Evolutionary conservation across 2,329 filamentous ascomycete genomes (phyloP).

Genomic region (Diaporthe velutina): DNA sequence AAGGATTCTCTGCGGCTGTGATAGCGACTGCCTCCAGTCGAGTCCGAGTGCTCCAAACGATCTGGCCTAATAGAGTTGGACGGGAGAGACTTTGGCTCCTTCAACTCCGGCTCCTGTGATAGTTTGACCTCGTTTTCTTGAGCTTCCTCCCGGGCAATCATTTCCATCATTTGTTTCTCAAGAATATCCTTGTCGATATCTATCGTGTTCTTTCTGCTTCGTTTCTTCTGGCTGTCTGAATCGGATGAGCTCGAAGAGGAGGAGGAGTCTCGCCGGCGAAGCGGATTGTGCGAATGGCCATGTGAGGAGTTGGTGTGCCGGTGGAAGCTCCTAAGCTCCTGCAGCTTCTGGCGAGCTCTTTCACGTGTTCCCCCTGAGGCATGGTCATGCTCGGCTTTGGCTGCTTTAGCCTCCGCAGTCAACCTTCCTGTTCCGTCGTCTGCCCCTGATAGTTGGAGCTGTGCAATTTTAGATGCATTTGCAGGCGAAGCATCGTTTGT

Average conservation of each 20-base stretch:
- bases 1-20: conserved; percentile 54
- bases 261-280: conserved; percentile 65
- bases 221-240: conserved; percentile 62
- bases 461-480: neutral
- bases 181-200: conserved; percentile 65
- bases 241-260: conserved; percentile 72
- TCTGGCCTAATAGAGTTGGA: conserved; percentile 51
- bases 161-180: conserved; percentile 73
- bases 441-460: conserved; percentile 39
- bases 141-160: conserved; percentile 70
- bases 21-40: conserved; percentile 48
- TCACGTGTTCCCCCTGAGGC: conserved; percentile 67
- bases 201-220: conserved; percentile 60
- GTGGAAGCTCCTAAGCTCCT: conserved; percentile 68
- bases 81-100: conserved; percentile 50
- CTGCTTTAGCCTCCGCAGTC: conserved; percentile 43
- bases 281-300: conserved; percentile 63
- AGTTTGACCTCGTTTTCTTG: conserved; percentile 55
- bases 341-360: conserved; percentile 71
- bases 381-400: conserved; percentile 55
- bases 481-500: conserved; percentile 37
- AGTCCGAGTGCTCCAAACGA: conserved; percentile 40
- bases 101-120: conserved; percentile 48
- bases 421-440: conserved; percentile 45
- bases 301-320: conserved; percentile 62